Conservation (phyloP, 2,329 filamentous ascomycete species). For the Pseudonectria foliicola region DNA sequence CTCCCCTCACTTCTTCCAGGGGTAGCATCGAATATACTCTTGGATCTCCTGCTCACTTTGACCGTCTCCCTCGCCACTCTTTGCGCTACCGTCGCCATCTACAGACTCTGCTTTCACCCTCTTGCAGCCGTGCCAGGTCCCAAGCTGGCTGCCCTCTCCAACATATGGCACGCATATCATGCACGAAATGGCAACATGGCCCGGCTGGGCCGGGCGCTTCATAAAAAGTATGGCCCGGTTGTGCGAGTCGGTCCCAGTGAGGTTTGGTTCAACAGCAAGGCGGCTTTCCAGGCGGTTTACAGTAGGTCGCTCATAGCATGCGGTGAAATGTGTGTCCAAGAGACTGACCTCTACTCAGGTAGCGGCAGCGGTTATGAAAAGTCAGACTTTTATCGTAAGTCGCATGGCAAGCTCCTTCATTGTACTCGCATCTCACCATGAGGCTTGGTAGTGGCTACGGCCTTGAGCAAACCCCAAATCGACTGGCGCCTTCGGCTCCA, state of each 20-base stretch:
- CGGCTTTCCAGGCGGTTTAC: slow-evolving; percentile 43
- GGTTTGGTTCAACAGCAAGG: slow-evolving; percentile 43
- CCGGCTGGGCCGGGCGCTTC: slow-evolving; percentile 36
- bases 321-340: not conserved
- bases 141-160: slow-evolving; percentile 38
- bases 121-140: slow-evolving; percentile 41
- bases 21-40: slow-evolving; percentile 1
- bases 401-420: no score
- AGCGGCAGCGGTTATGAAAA: slow-evolving; percentile 42
- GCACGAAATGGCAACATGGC: slow-evolving; percentile 36
- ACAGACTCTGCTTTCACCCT: slow-evolving; percentile 37
- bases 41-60: slow-evolving; percentile 2
- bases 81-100: slow-evolving; percentile 19
- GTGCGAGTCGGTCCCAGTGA: slow-evolving; percentile 50
- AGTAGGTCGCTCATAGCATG: slow-evolving; percentile 23
- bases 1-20: slow-evolving; percentile 1
- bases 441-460: slow-evolving; percentile 34
- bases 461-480: slow-evolving; percentile 35
- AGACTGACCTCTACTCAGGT: slow-evolving; percentile 26
- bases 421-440: not conserved
- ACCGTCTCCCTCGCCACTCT: slow-evolving; percentile 8
- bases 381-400: slow-evolving; percentile 45
- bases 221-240: slow-evolving; percentile 38
- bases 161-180: slow-evolving; percentile 40
- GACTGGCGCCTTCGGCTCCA: slow-evolving; percentile 29